Percentiles rank a stretch among this genome's conserved stretches.
Conservation (phyloP, 2,329 filamentous ascomycete species). For the Phialophora macrospora region DNA sequence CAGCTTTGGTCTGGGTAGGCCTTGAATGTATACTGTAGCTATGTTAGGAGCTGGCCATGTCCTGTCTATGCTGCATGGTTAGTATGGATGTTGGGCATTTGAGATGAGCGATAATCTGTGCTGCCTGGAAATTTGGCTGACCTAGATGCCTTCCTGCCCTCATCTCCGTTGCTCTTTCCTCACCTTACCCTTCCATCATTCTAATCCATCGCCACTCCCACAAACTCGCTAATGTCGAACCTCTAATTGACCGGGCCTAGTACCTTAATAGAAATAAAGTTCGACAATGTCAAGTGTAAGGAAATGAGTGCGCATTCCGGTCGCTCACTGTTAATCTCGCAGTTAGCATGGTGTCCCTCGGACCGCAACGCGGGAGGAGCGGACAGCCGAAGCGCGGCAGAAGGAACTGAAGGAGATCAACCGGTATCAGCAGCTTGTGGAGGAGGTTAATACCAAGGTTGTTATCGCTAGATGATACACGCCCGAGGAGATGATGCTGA, state of each 20-base stretch:
- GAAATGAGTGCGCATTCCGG: too few relatives aligned
- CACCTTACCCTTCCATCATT: background rate
- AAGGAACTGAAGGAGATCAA: slow-evolving; percentile 76
- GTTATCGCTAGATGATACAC: background rate
- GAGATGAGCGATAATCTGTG: slow-evolving; percentile 5
- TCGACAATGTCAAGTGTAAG: slow-evolving; percentile 38
- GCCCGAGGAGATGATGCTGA: slow-evolving; percentile 17
- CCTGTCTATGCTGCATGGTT: slow-evolving; percentile 21
- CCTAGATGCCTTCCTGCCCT: background rate
- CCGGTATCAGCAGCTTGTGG: slow-evolving; percentile 74
- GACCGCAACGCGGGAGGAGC: slow-evolving; percentile 60
- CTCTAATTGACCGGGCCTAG: background rate
- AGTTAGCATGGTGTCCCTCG: slow-evolving; percentile 81
- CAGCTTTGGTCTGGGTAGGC: background rate
- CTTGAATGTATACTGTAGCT: slow-evolving; percentile 15
- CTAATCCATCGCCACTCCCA: background rate
- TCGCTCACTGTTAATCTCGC: slow-evolving; percentile 1
- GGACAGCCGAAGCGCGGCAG: slow-evolving; percentile 71
- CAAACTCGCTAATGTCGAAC: background rate
- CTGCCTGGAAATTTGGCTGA: slow-evolving; percentile 17
- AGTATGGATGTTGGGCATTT: slow-evolving; percentile 17
- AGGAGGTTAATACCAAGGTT: slow-evolving; percentile 70
- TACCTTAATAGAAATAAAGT: background rate
- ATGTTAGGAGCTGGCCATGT: slow-evolving; percentile 34
- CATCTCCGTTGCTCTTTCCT: slow-evolving; percentile 20